These are phyloP conservation scores for Sideroxylon spinosum DNA, from an alignment of 179 eudicot genomes.

Conservation along the genomic window DNA sequence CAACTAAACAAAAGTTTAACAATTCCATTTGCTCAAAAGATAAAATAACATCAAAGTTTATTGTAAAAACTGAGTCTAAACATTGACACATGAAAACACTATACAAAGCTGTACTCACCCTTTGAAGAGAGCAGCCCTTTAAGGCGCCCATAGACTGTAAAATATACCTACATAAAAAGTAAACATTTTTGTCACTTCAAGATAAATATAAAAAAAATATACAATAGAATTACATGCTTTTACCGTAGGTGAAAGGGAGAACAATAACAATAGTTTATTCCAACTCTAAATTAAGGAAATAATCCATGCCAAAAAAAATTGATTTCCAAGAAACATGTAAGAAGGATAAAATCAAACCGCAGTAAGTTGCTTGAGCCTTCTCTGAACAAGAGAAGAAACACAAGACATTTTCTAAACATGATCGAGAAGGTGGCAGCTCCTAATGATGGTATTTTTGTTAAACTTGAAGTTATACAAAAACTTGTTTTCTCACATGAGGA, in stretches of 20 bases:
- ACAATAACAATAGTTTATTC: neutral
- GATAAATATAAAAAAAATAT: conserved; percentile 19
- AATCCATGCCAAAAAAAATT: neutral
- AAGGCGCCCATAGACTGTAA: conserved; percentile 75
- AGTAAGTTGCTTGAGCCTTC: neutral
- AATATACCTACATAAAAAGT: conserved; percentile 70
- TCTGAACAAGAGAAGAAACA: no score
- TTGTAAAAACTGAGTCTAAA: neutral
- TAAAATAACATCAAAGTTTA: neutral
- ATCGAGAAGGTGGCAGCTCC: neutral
- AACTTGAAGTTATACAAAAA: neutral
- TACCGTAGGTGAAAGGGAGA: neutral
- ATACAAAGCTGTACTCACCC: conserved; percentile 40
- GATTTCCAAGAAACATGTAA: neutral
- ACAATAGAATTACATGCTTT: conserved; percentile 18
- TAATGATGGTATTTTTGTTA: conserved; percentile 3
- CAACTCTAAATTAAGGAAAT: neutral
- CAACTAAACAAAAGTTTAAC: neutral
- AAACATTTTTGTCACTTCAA: conserved; percentile 32
- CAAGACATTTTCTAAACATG: neutral
- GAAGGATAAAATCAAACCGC: neutral
- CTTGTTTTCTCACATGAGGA: neutral
- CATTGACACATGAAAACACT: conserved; percentile 9
- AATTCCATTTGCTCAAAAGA: neutral
- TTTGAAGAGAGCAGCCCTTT: conserved; percentile 55